A percentile compares a stretch with the other conserved stretches of the same genome.
Evolutionary conservation across 2,329 filamentous ascomycete genomes (phyloP).

Genomic region (Aureobasidium sp.): DNA sequence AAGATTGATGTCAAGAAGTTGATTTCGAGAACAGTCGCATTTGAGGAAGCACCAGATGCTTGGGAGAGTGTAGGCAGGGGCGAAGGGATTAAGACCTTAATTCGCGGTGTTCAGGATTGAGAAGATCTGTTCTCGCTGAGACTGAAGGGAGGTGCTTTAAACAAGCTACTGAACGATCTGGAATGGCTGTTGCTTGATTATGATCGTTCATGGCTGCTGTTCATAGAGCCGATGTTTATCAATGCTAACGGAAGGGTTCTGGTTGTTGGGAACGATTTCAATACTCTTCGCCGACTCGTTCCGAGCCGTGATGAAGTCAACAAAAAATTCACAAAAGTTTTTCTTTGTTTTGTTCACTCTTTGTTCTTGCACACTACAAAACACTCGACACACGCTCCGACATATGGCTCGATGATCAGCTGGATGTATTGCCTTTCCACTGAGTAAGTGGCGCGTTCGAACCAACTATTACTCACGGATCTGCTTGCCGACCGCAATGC

Average conservation of each 20-base stretch:
- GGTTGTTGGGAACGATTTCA: neutral
- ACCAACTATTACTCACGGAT: too few relatives aligned
- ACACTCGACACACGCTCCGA: neutral
- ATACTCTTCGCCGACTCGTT: neutral
- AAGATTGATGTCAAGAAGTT: slow-evolving; percentile 70
- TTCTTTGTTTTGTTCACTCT: neutral
- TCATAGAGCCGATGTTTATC: neutral
- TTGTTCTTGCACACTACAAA: neutral
- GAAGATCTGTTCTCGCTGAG: neutral
- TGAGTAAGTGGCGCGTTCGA: neutral
- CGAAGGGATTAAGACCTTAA: slow-evolving; percentile 64
- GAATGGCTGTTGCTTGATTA: neutral
- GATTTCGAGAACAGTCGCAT: slow-evolving; percentile 69
- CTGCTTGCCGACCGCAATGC: neutral
- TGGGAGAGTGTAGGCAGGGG: slow-evolving; percentile 82
- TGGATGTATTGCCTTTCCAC: neutral
- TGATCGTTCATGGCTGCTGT: neutral
- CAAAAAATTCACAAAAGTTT: neutral
- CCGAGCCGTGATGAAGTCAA: neutral
- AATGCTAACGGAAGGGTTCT: neutral
- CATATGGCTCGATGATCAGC: neutral
- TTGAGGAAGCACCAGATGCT: slow-evolving; percentile 75
- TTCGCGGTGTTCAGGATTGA: slow-evolving; percentile 29
- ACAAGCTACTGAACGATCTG: neutral
- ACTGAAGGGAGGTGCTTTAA: neutral